phyloP scores from a whole-genome alignment of 1,139 yeast genomes.

The Nakaseomyces uthaithaninus region DNA sequence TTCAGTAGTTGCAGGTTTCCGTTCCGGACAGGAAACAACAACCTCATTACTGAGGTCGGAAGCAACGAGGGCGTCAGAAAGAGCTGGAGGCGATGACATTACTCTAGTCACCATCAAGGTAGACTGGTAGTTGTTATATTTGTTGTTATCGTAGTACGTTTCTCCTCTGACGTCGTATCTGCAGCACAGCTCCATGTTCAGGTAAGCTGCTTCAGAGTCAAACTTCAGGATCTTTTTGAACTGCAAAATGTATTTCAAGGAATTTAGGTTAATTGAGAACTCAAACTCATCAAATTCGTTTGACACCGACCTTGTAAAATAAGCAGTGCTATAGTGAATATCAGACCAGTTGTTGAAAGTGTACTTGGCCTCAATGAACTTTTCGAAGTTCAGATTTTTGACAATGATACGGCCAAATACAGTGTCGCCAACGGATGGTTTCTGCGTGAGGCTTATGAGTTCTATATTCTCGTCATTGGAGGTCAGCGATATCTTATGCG shows the following conservation, averaged over 20 bases:
- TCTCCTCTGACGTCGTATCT: constrained; percentile 30
- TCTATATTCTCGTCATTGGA: neutral
- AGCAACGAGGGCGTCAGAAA: no score
- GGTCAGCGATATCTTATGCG: neutral
- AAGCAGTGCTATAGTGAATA: constrained; percentile 22
- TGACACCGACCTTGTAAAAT: constrained; percentile 21
- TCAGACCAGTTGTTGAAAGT: constrained; percentile 25
- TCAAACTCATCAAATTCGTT: constrained; percentile 23
- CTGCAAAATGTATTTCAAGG: constrained; percentile 27
- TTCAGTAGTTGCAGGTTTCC: neutral
- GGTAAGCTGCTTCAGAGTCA: constrained; percentile 10
- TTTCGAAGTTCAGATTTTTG: constrained; percentile 23
- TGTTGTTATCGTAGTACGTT: constrained; percentile 30
- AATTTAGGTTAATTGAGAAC: constrained; percentile 21
- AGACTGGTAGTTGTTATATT: constrained; percentile 25
- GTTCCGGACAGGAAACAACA: neutral
- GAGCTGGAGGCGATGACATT: neutral
- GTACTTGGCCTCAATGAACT: constrained; percentile 23
- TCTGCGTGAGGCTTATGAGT: neutral
- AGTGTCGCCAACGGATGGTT: neutral
- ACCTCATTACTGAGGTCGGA: neutral
- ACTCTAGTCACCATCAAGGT: neutral
- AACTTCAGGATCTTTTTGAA: constrained; percentile 17
- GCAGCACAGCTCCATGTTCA: constrained; percentile 26
- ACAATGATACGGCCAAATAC: constrained; percentile 20